Base-by-base conservation (phyloP, 2,329 filamentous ascomycete species). In the Pestalotiopsis sp. region DNA sequence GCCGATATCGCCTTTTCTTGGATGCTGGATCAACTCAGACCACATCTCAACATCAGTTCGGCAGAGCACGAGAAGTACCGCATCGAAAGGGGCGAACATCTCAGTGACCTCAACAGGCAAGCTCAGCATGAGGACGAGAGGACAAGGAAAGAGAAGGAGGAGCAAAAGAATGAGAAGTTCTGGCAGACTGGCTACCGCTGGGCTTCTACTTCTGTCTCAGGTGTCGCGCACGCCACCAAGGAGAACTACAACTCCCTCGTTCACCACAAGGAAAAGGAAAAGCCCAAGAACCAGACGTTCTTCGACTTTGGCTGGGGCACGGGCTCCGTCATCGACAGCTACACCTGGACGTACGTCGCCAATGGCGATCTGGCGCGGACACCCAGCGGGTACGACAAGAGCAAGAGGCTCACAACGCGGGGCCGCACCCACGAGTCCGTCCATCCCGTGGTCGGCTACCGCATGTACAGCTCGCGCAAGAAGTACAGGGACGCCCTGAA, bases 241-340 rank as follows among this genome's bases (percentile, higher is more conserved):
- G 52, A 67, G 25, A 65, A 23, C 12, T 31, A 17, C 59, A 71
- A 36, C 25, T 27, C 57, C 14, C 11, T 27, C 56, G 1, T 58
- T 23, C 20, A 23, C 56, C 20, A 23, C 14, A 23, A 17, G 7
- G 25, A 60, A 27, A 27, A n/a, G 6, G 45, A 52, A 23, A 36
- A 60, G 25, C 25, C 57, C 23, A 27, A 60, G 57, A 27, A 27
- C 2, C 23, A 60, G 1, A 60, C 23, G 3, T n/a, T 27, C 56
- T 49, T 69, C 13, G 27, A 58, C 39, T 58, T 66, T 7, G 68
- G 70, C 20, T 71, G 70, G 70, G 70, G 68, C 13, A 71, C 70
- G 14, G 70, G 70, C n/a, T 66, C 68, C 3, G 66, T 70, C 36
- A 56, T 71, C 23, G 68, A 70, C 62, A 68, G 61, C 23, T 70